Evolutionary conservation across 106 monocot genomes (phyloP), one percentile per base, ranked within the genome.

Genomic region (Gastrodia elata): DNA sequence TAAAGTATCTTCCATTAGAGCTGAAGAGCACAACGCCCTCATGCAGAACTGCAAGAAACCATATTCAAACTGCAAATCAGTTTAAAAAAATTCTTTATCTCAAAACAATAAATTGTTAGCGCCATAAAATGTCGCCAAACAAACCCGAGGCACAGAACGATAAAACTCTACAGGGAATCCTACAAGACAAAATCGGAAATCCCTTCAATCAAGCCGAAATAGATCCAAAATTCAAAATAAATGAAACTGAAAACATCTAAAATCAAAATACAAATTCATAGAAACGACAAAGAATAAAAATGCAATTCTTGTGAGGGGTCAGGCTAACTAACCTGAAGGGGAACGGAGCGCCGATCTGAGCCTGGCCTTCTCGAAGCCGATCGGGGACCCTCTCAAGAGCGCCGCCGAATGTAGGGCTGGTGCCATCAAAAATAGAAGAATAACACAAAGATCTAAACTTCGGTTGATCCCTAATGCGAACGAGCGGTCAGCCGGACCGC

Each of bases 321-420:
- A 34, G 4, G 35, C 8, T 25, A 10, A 11, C 69, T 69, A 40
- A 67, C 81, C 77, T 52, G 71, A 15, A 15, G 43, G 67, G 35
- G 71, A 75, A 59, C 81, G 38, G 25, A 30, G 56, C 57, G 46
- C 8, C 30, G 76, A 76, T 41, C 76, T 70, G 59, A 78, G 20
- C 9, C 76, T 71, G 14, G 68, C 16, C 57, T 55, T 78, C 57
- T 73, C 68, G 33, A 74, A 30, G 18, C 25, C 56, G 61, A 16
- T 38, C 24, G 72, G 38, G 11, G 8, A 34, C 34, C 72, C 48
- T 16, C 75, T 76, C n/a, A 82, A 49, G 32, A 75, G 41, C 42
- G 79, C 79, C 39, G 79, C 68, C 79, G 75, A 61, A 57, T 85
- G 82, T 11, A 76, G 59, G 28, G 74, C 52, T 52, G 76, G 44